phyloP scores from a whole-genome alignment of 176 grass and related monocot genomes.

The Chloris gayana region DNA sequence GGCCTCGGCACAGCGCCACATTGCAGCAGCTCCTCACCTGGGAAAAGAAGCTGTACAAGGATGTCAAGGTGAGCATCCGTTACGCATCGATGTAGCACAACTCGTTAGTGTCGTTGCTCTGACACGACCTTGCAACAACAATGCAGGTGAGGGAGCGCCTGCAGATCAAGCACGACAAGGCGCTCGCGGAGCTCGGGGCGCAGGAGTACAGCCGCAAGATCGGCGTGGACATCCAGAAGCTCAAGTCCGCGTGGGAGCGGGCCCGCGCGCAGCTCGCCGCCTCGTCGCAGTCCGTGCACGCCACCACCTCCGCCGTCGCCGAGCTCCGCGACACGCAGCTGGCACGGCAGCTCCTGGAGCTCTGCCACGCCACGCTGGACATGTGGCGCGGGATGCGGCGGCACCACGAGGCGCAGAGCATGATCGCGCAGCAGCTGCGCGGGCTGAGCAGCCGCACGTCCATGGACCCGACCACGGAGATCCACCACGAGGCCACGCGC shows the following conservation, averaged over 20 bases:
- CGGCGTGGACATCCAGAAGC: slow-evolving; percentile 56
- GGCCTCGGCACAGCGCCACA: slow-evolving; percentile 57
- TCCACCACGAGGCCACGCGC: slow-evolving; percentile 61
- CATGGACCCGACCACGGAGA: slow-evolving; percentile 61
- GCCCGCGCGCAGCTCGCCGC: slow-evolving; percentile 50
- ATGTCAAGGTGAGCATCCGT: slow-evolving; percentile 67
- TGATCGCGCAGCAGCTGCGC: slow-evolving; percentile 69
- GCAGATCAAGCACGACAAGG: slow-evolving; percentile 76
- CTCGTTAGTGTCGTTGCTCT: neutral
- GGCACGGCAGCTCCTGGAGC: slow-evolving; percentile 58
- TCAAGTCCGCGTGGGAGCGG: slow-evolving; percentile 60
- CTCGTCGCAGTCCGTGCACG: slow-evolving; percentile 44
- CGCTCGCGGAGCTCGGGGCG: slow-evolving; percentile 37
- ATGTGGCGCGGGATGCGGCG: slow-evolving; percentile 64
- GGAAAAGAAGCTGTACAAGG: slow-evolving; percentile 90
- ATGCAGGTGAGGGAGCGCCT: slow-evolving; percentile 61
- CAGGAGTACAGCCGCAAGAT: slow-evolving; percentile 65
- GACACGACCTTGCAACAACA: neutral
- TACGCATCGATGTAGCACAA: neutral
- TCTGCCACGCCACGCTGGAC: slow-evolving; percentile 54
- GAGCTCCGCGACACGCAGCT: slow-evolving; percentile 69
- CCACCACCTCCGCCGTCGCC: slow-evolving; percentile 53
- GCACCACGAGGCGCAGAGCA: slow-evolving; percentile 63
- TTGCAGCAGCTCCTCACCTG: slow-evolving; percentile 77
- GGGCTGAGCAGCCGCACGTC: slow-evolving; percentile 56